Percentiles rank a stretch among this genome's conserved stretches.
Conservation (phyloP, 2,329 filamentous ascomycete species). For the Arachnomyces sp. region DNA sequence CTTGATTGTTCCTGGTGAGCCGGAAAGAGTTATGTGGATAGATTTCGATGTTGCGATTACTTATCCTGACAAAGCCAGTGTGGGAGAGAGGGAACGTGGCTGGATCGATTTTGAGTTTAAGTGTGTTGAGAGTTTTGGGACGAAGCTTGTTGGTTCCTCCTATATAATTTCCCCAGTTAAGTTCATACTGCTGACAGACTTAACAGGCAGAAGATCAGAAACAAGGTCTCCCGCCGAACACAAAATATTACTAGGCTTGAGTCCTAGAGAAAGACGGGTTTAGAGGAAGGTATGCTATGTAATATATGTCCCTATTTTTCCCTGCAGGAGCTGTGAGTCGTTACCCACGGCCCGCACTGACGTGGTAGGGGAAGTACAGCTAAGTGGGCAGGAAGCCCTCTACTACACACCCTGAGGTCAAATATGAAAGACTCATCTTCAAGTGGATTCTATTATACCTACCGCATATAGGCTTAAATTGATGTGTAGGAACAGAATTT, state of each 20-base stretch:
- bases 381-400: too few species aligned
- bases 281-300: too few species aligned
- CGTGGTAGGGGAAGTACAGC: too few species aligned
- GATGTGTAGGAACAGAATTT: too few species aligned
- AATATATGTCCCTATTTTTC: neutral
- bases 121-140: conserved; percentile 7
- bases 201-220: conserved; percentile 12
- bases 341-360: conserved; percentile 6
- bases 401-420: too few species aligned
- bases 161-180: conserved; percentile 1
- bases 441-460: too few species aligned
- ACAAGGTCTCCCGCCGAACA: conserved; percentile 9
- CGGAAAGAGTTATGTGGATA: conserved; percentile 9
- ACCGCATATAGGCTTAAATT: too few species aligned
- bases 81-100: neutral
- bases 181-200: conserved; percentile 4
- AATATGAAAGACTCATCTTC: too few species aligned
- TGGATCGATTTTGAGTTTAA: conserved; percentile 9
- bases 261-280: too few species aligned
- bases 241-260: conserved; percentile 11
- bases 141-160: conserved; percentile 9
- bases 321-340: conserved; percentile 8
- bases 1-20: conserved; percentile 9
- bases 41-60: conserved; percentile 8
- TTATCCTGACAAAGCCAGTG: neutral